Conservation (phyloP, 2,329 filamentous ascomycete species). For the Fusarium sp. region DNA sequence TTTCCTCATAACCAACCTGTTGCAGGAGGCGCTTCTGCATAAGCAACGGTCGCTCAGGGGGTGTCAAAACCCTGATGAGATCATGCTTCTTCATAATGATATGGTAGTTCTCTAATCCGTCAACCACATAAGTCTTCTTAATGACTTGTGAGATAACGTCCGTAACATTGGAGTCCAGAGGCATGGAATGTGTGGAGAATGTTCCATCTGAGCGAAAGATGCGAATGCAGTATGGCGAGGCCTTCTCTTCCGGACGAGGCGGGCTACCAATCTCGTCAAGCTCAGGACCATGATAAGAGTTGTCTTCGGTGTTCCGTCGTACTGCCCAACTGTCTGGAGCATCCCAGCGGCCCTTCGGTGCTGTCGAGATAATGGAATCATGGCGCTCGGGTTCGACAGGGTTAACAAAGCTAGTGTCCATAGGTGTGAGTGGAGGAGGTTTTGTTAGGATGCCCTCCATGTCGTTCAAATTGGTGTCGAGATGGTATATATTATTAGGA, state of each 20-base stretch:
- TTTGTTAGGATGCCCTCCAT: slow-evolving; percentile 91
- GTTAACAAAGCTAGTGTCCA: slow-evolving; percentile 66
- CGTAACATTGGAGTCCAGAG: slow-evolving; percentile 83
- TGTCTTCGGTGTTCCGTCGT: slow-evolving; percentile 76
- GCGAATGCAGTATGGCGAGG: slow-evolving; percentile 86
- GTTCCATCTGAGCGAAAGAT: slow-evolving; percentile 95
- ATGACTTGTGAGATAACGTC: slow-evolving; percentile 92
- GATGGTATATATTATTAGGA: slow-evolving; percentile 73
- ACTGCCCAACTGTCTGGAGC: slow-evolving; percentile 98
- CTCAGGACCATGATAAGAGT: slow-evolving; percentile 66
- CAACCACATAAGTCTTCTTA: slow-evolving; percentile 92
- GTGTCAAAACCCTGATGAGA: slow-evolving; percentile 81
- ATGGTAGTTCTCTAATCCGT: slow-evolving; percentile 92
- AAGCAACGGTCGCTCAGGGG: slow-evolving; percentile 83
- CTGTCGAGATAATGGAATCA: slow-evolving; percentile 47
- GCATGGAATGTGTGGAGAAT: slow-evolving; percentile 90
- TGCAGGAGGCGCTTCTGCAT: slow-evolving; percentile 93
- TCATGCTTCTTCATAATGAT: slow-evolving; percentile 96
- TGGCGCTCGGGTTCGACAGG: slow-evolving; percentile 57
- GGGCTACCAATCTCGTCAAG: slow-evolving; percentile 75
- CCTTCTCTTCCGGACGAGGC: slow-evolving; percentile 78
- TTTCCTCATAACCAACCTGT: slow-evolving; percentile 89
- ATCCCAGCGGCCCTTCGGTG: slow-evolving; percentile 78
- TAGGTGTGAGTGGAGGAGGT: slow-evolving; percentile 76
- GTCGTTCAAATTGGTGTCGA: slow-evolving; percentile 89